Evolutionary conservation across 495 filamentous ascomycete species (phyloP), one percentile per base, ranked within the genome.

Genomic region (Ascobolus immersus): DNA sequence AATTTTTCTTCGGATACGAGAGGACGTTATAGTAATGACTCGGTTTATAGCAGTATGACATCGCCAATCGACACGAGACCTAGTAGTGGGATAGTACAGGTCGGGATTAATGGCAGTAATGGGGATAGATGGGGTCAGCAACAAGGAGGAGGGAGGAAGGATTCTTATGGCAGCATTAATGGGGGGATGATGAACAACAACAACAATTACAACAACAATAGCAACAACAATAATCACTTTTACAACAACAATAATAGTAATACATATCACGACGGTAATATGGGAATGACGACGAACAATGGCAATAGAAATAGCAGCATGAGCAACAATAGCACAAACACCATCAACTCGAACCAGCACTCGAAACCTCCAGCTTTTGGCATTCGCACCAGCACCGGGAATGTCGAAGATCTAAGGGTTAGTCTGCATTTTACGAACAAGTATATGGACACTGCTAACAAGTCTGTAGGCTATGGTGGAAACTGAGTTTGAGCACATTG

Each of bases 401-500:
- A 72, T 34, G 56, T 76, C 31, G 72, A 77, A 46, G 77, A 82
- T 41, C 58, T 82, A 24, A 72, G 77, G 59, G 67, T 71, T 48
- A 49, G 50, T 41, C 28, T 24, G n/a, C 32, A 22, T 30, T 21
- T 35, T 33, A 27, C 11, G 25, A n/a, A 4, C 14, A n/a, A 2
- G 56, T 36, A 15, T 32, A 10, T 27, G 7, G 17, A 14, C 10
- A 3, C 27, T 18, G n/a, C 32, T 34, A 12, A 34, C 32, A 32
- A 15, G 22, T 36, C 33, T 22, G 27, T 37, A 75, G 69, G 66
- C 74, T 39, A 84, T 81, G 49, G 68, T 90, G 26, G 77, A 89
- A 42, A 75, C 78, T 40, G 77, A 82, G 52, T 80, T 76, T 9
- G 74, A 77, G 31, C 57, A 68, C 9, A 64, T 90, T 25, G 72